Base-by-base conservation (phyloP, 306 rosid species). In the Carpinus viminea region DNA sequence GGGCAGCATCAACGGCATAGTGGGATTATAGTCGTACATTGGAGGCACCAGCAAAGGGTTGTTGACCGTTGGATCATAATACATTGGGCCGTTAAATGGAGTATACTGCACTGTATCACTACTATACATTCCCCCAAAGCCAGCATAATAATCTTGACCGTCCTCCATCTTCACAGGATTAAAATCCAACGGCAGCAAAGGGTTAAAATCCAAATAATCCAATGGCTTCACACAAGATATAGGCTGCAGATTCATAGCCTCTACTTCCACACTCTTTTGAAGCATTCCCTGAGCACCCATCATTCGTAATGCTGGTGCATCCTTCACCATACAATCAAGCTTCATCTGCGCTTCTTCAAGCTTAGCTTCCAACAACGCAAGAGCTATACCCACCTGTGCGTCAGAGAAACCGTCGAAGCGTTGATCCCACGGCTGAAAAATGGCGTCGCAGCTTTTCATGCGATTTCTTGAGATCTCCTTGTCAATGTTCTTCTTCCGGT, bases 381-480 rank as follows among this genome's bases (percentile, higher is more conserved):
- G 65, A 3, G 80, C 75, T 15, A 1, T 2, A 9, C 20, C 70
- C 7, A 74, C 18, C 0, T 77, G 48, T 5, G 70, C 69, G 10
- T 48, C 68, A 1, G 38, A 64, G 1, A 83, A 17, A 41, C 7
- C 7, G 1, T 24, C 15, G 3, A 80, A 47, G 38, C 43, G 12
- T 7, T 12, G 34, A 69, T 74, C 72, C 81, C 53, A 80, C 3
- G 81, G 74, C 2, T 81, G 85, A 71, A 77, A 80, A 48, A 38
- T 68, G 2, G 65, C 26, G 4, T 2, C 24, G 2, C 16, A 2
- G 1, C 52, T 68, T 4, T 76, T n/a, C 26, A 61, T 80, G 1
- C 4, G 68, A 12, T 52, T 55, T 61, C 2, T 77, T 0, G 56
- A 48, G 18, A 77, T 77, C 21, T 80, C 72, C 7, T 12, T 57